A percentile compares a stretch with the other conserved stretches of the same genome.
Evolutionary conservation across 805 yeast species (phyloP).

Genomic region (Zygotorulaspora sp.): DNA sequence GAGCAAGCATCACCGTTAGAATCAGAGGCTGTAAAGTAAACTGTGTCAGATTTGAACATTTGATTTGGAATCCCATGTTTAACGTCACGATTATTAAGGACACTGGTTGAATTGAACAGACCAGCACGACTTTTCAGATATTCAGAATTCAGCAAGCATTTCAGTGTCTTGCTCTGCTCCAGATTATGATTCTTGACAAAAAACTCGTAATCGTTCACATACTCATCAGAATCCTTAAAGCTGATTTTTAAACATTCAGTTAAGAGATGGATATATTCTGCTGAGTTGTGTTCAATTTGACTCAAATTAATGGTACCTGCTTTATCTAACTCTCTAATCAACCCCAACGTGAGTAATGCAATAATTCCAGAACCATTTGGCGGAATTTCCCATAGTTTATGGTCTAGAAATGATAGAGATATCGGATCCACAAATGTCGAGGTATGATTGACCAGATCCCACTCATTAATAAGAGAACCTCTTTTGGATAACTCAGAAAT

Average conservation of each 20-base stretch:
- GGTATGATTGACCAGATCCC: conserved; percentile 54
- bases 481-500: conserved; percentile 46
- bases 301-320: conserved; percentile 42
- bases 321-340: conserved; percentile 51
- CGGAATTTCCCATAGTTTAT: conserved; percentile 72
- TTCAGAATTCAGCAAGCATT: conserved; percentile 41
- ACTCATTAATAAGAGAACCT: conserved; percentile 52
- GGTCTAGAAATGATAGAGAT: conserved; percentile 46
- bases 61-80: conserved; percentile 55
- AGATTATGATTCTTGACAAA: conserved; percentile 29
- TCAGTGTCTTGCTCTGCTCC: conserved; percentile 2
- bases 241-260: conserved; percentile 68
- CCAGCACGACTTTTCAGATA: conserved; percentile 50
- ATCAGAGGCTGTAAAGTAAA: conserved; percentile 62
- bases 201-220: conserved; percentile 58
- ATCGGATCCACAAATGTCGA: conserved; percentile 67
- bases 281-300: conserved; percentile 55
- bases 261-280: conserved; percentile 63
- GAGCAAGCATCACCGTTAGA: conserved; percentile 74
- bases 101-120: conserved; percentile 40
- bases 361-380: conserved; percentile 82
- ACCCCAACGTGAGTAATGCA: conserved; percentile 66
- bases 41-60: conserved; percentile 61
- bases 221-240: conserved; percentile 71
- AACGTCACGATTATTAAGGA: conserved; percentile 41